Conservation (phyloP, 768 basidiomycete species). For the Collybia mongolica region DNA sequence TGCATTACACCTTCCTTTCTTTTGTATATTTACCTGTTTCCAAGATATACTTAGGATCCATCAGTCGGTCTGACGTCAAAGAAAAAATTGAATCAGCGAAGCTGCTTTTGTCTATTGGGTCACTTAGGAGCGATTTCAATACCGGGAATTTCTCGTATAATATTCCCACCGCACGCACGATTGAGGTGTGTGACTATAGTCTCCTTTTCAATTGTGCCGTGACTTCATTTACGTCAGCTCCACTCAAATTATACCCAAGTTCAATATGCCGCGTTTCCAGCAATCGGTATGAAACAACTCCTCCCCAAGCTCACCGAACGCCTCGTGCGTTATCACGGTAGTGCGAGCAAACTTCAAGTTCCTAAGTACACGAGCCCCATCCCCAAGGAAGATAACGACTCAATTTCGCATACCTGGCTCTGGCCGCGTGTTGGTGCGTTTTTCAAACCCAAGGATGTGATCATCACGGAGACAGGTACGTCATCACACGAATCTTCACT, state of each 20-base stretch:
- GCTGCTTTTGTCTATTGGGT: conserved; percentile 73
- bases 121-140: conserved; percentile 79
- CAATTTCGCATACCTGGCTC: conserved; percentile 77
- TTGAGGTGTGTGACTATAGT: conserved; percentile 50
- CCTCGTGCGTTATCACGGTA: conserved; percentile 38
- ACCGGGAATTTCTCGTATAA: conserved; percentile 84
- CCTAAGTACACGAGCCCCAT: conserved; percentile 40
- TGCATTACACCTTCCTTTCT: neutral
- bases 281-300: conserved; percentile 76
- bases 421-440: conserved; percentile 80
- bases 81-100: conserved; percentile 73
- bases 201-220: neutral
- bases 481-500: neutral
- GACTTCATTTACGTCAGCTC: conserved; percentile 39
- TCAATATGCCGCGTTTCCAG: conserved; percentile 60
- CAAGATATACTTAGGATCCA: conserved; percentile 75
- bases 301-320: conserved; percentile 67
- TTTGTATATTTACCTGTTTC: conserved; percentile 3
- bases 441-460: conserved; percentile 70
- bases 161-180: conserved; percentile 53
- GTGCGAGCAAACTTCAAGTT: conserved; percentile 43
- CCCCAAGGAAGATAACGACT: conserved; percentile 47
- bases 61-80: conserved; percentile 65
- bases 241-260: conserved; percentile 75
- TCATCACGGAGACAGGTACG: conserved; percentile 84